phyloP scores from a whole-genome alignment of 257 asterid species.

The Ballota nigra region DNA sequence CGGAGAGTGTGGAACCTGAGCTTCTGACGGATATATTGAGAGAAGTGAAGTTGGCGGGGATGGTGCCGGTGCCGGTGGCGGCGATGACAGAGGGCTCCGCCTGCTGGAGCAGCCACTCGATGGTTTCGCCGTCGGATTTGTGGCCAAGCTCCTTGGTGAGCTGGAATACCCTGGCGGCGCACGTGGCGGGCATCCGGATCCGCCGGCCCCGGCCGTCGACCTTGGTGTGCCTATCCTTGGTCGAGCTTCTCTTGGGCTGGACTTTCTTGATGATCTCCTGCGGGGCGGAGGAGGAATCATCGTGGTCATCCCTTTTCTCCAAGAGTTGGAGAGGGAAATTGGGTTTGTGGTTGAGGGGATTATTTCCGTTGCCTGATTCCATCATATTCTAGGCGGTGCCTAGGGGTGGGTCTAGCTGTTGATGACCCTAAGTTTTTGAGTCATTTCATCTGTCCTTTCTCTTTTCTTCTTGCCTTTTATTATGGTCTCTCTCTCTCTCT shows the following conservation, averaged over 20 bases:
- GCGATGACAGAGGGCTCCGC: constrained; percentile 88
- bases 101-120: constrained; percentile 69
- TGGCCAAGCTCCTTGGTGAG: constrained; percentile 60
- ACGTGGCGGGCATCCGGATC: constrained; percentile 74
- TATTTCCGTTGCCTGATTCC: constrained; percentile 38
- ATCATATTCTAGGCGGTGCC: too few relatives aligned
- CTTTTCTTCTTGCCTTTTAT: constrained; percentile 11
- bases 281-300: background rate
- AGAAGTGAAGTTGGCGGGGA: constrained; percentile 73
- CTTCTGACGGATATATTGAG: constrained; percentile 58
- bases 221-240: constrained; percentile 64
- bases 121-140: constrained; percentile 45
- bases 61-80: constrained; percentile 90
- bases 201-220: constrained; percentile 63
- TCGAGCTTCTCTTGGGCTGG: constrained; percentile 44
- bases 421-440: constrained; percentile 33
- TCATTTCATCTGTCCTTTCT: constrained; percentile 15
- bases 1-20: constrained; percentile 59
- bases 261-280: constrained; percentile 30
- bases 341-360: constrained; percentile 27
- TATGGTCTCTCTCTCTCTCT: background rate
- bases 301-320: constrained; percentile 34
- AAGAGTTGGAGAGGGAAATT: constrained; percentile 59
- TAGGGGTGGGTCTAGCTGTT: constrained; percentile 21
- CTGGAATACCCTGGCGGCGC: constrained; percentile 89